phyloP scores from a whole-genome alignment of 176 grass and related monocot genomes.

The Avena atlantica region DNA sequence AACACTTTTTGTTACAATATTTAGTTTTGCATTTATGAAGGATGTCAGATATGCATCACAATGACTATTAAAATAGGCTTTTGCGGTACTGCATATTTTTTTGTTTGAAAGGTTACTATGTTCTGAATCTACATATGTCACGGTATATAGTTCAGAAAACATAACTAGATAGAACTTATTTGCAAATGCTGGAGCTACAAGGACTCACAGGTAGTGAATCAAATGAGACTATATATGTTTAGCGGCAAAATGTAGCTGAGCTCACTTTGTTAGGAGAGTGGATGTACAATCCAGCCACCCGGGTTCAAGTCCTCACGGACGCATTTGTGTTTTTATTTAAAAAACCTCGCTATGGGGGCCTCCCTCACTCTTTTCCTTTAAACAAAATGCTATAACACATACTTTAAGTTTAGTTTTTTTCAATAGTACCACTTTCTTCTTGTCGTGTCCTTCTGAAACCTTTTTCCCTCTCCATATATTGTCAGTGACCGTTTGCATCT shows the following conservation, averaged over 20 bases:
- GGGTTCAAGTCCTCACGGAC: not conserved
- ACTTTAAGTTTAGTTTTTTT: conserved; percentile 36
- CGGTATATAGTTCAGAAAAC: not conserved
- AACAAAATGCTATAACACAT: conserved; percentile 11
- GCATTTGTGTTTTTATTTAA: not conserved
- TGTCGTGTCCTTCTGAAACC: conserved; percentile 21
- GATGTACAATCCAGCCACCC: not conserved
- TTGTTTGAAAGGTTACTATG: conserved; percentile 18
- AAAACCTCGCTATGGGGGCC: not conserved
- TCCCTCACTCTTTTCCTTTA: not conserved
- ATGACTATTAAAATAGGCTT: conserved; percentile 20
- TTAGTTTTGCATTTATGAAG: conserved; percentile 34
- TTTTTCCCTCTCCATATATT: conserved; percentile 35
- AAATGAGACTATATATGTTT: conserved; percentile 34
- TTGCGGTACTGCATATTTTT: not conserved
- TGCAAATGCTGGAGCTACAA: conserved; percentile 29
- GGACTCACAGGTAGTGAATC: not conserved
- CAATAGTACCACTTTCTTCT: conserved; percentile 6
- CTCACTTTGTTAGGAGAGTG: not conserved
- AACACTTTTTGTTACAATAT: conserved; percentile 9
- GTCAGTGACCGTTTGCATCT: conserved; percentile 72
- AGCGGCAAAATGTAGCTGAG: not conserved
- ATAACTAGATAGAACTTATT: conserved; percentile 8
- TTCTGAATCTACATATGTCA: not conserved
- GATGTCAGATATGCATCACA: not conserved